These are phyloP conservation scores for Penicillium janthinellum DNA, from an alignment of 2,329 filamentous ascomycete species.

Conservation along the genomic window DNA sequence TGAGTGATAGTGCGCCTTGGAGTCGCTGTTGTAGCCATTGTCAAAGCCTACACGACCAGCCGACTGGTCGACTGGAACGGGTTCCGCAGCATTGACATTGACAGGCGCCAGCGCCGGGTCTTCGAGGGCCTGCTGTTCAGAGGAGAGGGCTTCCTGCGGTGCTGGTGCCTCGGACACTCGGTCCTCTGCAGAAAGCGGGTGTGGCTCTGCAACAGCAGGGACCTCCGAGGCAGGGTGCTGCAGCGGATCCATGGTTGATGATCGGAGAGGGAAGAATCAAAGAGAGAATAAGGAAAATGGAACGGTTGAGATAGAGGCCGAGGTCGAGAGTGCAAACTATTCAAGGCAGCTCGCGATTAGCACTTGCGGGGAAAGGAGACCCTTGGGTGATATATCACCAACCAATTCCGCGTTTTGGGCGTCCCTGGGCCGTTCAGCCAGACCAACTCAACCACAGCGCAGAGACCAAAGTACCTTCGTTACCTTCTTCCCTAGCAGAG, in stretches of 20 bases:
- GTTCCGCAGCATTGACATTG: slow-evolving; percentile 32
- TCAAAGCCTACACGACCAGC: slow-evolving; percentile 28
- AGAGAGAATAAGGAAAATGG: not conserved
- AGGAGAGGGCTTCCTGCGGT: slow-evolving; percentile 8
- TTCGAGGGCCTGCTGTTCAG: slow-evolving; percentile 25
- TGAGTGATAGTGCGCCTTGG: slow-evolving; percentile 52
- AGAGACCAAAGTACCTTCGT: not conserved
- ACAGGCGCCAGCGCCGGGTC: slow-evolving; percentile 25
- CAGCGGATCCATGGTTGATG: slow-evolving; percentile 31
- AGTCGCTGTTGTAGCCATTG: slow-evolving; percentile 49
- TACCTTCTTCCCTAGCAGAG: not conserved
- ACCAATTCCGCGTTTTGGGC: slow-evolving; percentile 19
- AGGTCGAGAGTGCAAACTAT: slow-evolving; percentile 22
- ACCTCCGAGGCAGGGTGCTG: slow-evolving; percentile 26
- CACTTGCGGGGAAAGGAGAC: slow-evolving; percentile 24
- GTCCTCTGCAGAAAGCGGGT: slow-evolving; percentile 17
- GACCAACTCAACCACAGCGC: not conserved
- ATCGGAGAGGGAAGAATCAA: not conserved
- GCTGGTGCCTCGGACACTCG: slow-evolving; percentile 14
- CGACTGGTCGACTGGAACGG: slow-evolving; percentile 42
- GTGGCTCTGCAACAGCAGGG: slow-evolving; percentile 27
- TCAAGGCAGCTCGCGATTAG: slow-evolving; percentile 15
- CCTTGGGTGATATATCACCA: slow-evolving; percentile 13
- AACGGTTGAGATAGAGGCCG: not conserved
- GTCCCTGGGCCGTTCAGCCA: not conserved